These are phyloP conservation scores for Seminavis robusta DNA, from an alignment of 108 stramenopile species.

Conservation along the genomic window DNA sequence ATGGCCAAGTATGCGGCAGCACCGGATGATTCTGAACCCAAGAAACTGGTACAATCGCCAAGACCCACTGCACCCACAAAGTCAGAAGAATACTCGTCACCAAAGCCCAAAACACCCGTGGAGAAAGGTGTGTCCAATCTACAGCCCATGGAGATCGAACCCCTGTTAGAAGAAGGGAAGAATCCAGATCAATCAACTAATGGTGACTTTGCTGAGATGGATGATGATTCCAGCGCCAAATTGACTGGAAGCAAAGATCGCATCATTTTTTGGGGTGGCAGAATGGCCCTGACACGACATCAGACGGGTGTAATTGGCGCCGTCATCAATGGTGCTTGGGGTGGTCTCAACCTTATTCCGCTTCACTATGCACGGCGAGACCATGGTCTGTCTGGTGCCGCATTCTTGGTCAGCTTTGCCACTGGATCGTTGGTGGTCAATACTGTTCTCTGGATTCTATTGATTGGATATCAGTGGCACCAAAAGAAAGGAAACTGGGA, in stretches of 20 bases:
- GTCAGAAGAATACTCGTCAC: no score
- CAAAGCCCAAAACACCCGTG: no score
- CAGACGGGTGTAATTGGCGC: constrained; percentile 51
- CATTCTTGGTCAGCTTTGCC: constrained; percentile 42
- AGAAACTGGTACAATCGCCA: no score
- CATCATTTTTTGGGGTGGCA: constrained; percentile 24
- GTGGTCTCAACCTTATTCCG: constrained; percentile 48
- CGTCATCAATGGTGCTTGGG: constrained; percentile 48
- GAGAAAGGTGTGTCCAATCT: no score
- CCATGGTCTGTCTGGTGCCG: constrained; percentile 21
- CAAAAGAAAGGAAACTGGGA: constrained; percentile 6
- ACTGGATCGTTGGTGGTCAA: constrained; percentile 46
- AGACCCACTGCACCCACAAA: no score
- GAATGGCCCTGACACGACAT: constrained; percentile 33
- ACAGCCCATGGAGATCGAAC: no score
- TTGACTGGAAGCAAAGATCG: no score
- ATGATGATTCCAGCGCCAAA: no score
- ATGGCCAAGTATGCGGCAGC: constrained; percentile 50
- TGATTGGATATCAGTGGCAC: constrained; percentile 31
- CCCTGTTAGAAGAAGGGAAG: no score
- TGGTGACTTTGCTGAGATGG: no score
- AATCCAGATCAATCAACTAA: no score
- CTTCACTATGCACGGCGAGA: constrained; percentile 45
- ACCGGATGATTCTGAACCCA: no score
- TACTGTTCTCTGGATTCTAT: constrained; percentile 30